Conservation (phyloP, 108 stramenopile genomes). For the Nitzschia sp. region DNA sequence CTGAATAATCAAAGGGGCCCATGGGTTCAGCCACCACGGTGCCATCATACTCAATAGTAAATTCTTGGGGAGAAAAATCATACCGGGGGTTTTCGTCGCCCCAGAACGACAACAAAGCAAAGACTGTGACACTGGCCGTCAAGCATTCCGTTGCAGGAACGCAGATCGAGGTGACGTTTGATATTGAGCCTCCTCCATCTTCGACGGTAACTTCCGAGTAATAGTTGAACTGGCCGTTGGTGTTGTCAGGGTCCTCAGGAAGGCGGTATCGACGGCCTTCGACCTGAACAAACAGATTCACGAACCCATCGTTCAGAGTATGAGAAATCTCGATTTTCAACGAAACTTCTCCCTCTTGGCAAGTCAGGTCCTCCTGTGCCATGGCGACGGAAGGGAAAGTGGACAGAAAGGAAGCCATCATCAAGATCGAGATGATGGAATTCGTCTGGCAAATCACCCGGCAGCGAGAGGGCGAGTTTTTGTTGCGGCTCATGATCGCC, state of each 20-base stretch:
- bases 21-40: neutral
- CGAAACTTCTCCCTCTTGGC: neutral
- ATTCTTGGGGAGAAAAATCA: neutral
- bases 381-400: too few relatives aligned
- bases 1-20: neutral
- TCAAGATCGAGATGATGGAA: too few relatives aligned
- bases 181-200: neutral
- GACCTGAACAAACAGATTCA: neutral
- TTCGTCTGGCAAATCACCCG: too few relatives aligned
- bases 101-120: neutral
- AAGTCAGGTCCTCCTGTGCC: too few relatives aligned
- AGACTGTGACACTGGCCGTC: neutral
- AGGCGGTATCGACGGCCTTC: neutral
- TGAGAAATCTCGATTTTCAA: neutral
- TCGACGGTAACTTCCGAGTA: neutral
- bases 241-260: neutral
- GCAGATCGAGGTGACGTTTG: neutral
- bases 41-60: neutral
- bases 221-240: neutral
- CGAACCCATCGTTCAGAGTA: neutral
- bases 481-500: too few relatives aligned
- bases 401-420: too few relatives aligned
- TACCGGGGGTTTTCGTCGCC: neutral
- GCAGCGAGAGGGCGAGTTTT: too few relatives aligned
- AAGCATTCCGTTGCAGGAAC: neutral